Evolutionary conservation across 2,329 filamentous ascomycete species (phyloP).

Genomic region (Penicillium sclerotigenum): DNA sequence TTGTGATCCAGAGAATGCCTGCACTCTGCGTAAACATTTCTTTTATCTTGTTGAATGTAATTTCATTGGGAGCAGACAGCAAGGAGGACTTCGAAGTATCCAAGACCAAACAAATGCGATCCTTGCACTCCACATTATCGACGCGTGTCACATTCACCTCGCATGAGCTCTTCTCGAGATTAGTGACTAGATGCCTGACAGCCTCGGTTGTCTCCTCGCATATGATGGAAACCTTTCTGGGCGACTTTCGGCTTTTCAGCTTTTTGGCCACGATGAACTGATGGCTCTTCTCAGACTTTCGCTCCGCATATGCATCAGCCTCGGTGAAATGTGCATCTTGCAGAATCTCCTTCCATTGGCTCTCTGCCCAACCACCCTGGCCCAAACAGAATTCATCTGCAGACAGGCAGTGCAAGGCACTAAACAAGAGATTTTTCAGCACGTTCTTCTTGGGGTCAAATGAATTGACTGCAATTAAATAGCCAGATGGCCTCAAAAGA

Average conservation of each 20-base stretch:
- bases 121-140: slow-evolving; percentile 4
- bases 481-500: slow-evolving; percentile 17
- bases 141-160: slow-evolving; percentile 9
- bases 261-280: slow-evolving; percentile 6
- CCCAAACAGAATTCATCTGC: not conserved
- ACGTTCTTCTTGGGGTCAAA: slow-evolving; percentile 3
- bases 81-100: slow-evolving; percentile 4
- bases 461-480: slow-evolving; percentile 16
- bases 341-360: not conserved
- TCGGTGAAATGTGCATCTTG: not conserved
- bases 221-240: slow-evolving; percentile 12
- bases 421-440: slow-evolving; percentile 8
- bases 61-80: not conserved
- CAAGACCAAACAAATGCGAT: slow-evolving; percentile 21
- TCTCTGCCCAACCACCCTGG: not conserved
- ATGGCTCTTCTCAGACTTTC: not conserved
- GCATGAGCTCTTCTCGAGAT: not conserved
- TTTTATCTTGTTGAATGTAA: slow-evolving; percentile 15
- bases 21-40: slow-evolving; percentile 15
- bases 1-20: slow-evolving; percentile 25
- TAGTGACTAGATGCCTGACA: not conserved
- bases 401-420: slow-evolving; percentile 7
- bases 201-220: not conserved
- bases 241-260: not conserved
- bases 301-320: not conserved